A percentile compares a stretch with the other conserved stretches of the same genome.
These are phyloP conservation scores for Saturnispora serradocipensis DNA, from an alignment of 805 yeast genomes.

Conservation along the genomic window DNA sequence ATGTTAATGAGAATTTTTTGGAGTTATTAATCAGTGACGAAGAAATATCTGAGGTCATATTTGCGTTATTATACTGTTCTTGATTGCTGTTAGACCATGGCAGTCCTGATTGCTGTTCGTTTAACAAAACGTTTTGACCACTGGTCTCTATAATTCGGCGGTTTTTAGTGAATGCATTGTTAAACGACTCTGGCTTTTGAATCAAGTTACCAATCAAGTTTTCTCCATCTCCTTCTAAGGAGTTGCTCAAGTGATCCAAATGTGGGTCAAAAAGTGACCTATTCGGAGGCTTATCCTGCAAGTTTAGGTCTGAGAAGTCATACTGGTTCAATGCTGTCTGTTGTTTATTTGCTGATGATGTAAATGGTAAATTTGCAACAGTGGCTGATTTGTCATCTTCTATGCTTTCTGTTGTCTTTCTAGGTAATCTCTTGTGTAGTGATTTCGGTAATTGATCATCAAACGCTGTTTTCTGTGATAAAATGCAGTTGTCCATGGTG, in stretches of 20 bases:
- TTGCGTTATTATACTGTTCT: not conserved
- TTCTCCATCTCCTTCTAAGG: conserved; percentile 16
- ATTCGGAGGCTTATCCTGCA: conserved; percentile 36
- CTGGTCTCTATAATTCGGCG: conserved; percentile 21
- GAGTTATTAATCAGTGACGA: conserved; percentile 18
- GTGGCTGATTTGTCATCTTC: conserved; percentile 19
- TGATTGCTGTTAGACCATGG: not conserved
- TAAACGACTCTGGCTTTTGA: conserved; percentile 33
- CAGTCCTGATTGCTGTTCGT: conserved; percentile 1
- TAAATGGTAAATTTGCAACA: conserved; percentile 17
- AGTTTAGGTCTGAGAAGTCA: conserved; percentile 20
- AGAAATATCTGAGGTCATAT: conserved; percentile 26
- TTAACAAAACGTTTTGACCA: conserved; percentile 7
- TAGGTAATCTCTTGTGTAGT: conserved; percentile 2
- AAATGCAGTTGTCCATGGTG: not conserved
- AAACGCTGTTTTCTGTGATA: conserved; percentile 4
- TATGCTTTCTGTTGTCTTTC: conserved; percentile 14
- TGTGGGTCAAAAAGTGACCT: conserved; percentile 40
- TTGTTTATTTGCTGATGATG: conserved; percentile 11
- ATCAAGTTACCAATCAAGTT: conserved; percentile 29
- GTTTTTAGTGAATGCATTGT: conserved; percentile 32
- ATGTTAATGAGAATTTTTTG: not conserved
- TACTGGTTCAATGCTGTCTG: conserved; percentile 15
- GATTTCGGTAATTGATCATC: conserved; percentile 2
- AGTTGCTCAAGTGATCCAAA: conserved; percentile 29